A percentile compares a stretch with the other conserved stretches of the same genome.
Conservation (phyloP, 345 rosid species). For the Hibiscus mutabilis region DNA sequence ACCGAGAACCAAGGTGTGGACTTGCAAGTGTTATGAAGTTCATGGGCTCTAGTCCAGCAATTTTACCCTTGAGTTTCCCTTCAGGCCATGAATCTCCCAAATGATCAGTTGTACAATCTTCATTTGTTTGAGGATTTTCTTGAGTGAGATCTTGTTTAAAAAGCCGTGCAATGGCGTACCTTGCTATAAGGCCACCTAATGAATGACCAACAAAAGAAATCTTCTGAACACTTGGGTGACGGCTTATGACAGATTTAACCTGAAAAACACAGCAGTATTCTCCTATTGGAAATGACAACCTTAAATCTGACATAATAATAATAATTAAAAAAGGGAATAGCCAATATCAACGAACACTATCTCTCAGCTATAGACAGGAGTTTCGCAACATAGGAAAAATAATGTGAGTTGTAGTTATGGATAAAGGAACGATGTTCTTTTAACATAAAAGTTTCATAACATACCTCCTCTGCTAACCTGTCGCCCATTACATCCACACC, state of each 20-base stretch:
- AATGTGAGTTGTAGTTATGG: neutral
- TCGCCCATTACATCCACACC: constrained; percentile 92
- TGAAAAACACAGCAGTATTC: constrained; percentile 30
- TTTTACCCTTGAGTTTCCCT: constrained; percentile 37
- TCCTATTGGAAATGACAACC: neutral
- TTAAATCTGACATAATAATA: neutral
- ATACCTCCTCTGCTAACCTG: constrained; percentile 81
- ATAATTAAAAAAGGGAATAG: neutral
- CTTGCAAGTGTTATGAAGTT: constrained; percentile 78
- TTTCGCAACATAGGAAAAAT: neutral
- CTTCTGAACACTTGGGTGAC: constrained; percentile 47
- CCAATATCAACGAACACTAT: neutral
- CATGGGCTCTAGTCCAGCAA: constrained; percentile 75
- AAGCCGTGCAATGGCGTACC: constrained; percentile 81
- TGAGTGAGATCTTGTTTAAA: constrained; percentile 30
- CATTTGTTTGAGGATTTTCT: constrained; percentile 33
- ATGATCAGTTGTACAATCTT: constrained; percentile 20
- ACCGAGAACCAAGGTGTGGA: constrained; percentile 85
- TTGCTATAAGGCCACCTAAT: constrained; percentile 77
- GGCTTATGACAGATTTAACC: constrained; percentile 54
- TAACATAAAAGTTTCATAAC: neutral
- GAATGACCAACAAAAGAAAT: constrained; percentile 85
- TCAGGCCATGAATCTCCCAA: constrained; percentile 20
- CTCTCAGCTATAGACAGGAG: neutral
- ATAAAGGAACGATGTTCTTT: neutral